phyloP scores from a whole-genome alignment of 768 basidiomycete species.

The Asterophora parasitica region DNA sequence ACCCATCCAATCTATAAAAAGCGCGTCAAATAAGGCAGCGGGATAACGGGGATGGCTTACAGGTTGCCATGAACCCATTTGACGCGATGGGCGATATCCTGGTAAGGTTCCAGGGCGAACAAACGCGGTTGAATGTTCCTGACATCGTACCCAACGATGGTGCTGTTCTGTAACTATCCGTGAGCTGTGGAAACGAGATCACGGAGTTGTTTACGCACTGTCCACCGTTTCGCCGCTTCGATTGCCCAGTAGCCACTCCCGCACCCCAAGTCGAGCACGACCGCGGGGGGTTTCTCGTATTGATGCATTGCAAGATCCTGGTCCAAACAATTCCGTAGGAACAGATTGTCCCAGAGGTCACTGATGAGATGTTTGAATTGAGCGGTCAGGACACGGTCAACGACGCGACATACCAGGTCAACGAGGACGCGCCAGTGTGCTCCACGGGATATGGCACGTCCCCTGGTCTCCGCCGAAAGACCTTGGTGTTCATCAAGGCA shows the following conservation, averaged over 20 bases:
- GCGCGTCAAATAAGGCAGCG: constrained; percentile 3
- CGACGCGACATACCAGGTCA: constrained; percentile 46
- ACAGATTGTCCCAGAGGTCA: constrained; percentile 71
- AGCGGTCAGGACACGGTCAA: constrained; percentile 2
- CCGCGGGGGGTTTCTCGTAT: constrained; percentile 44
- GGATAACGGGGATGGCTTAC: constrained; percentile 32
- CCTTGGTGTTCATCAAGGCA: constrained; percentile 34
- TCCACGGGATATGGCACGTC: constrained; percentile 53
- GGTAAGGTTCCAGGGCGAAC: constrained; percentile 28
- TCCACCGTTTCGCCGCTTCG: constrained; percentile 64
- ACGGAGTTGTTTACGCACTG: constrained; percentile 32
- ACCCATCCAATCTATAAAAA: constrained; percentile 48
- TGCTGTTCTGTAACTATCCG: constrained; percentile 36
- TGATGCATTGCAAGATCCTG: constrained; percentile 49
- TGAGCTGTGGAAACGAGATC: constrained; percentile 5
- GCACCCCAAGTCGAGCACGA: constrained; percentile 66
- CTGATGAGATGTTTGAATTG: constrained; percentile 28
- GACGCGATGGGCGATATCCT: constrained; percentile 43
- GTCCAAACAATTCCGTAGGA: constrained; percentile 42
- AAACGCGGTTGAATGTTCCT: constrained; percentile 50
- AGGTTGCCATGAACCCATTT: constrained; percentile 68
- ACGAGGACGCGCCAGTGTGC: constrained; percentile 42
- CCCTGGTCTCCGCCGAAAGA: constrained; percentile 40
- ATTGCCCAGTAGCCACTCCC: constrained; percentile 70
- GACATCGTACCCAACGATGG: constrained; percentile 58